A percentile compares a stretch with the other conserved stretches of the same genome.
These are phyloP conservation scores for Paecilomyces formosus DNA, from an alignment of 2,329 filamentous ascomycete species.

Conservation along the genomic window DNA sequence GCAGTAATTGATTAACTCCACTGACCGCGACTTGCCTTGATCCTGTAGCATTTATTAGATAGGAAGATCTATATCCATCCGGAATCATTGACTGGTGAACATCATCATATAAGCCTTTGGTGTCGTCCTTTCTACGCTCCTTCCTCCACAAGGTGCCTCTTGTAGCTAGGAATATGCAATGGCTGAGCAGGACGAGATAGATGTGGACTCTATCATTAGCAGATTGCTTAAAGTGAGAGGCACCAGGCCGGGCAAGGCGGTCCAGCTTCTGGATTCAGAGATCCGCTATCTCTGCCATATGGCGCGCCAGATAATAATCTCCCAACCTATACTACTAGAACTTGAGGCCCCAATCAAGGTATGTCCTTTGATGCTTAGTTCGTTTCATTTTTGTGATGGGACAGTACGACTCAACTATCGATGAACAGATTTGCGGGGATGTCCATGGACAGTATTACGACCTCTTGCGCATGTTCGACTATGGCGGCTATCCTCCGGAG, in stretches of 20 bases:
- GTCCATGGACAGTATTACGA: slow-evolving; percentile 93
- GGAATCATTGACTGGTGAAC: not conserved
- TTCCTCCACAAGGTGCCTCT: not conserved
- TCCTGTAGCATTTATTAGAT: not conserved
- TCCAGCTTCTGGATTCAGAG: not conserved
- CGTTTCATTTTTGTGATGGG: not conserved
- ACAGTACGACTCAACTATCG: not conserved
- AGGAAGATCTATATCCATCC: not conserved
- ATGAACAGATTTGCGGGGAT: slow-evolving; percentile 64
- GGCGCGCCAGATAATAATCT: not conserved
- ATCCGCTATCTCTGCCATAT: not conserved
- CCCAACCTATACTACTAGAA: not conserved
- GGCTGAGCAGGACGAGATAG: not conserved
- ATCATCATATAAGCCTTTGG: not conserved
- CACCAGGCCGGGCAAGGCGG: not conserved
- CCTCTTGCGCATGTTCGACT: slow-evolving; percentile 79
- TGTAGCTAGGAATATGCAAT: not conserved
- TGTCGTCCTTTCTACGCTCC: not conserved
- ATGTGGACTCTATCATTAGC: not conserved
- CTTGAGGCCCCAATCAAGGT: not conserved
- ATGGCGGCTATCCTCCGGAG: slow-evolving; percentile 85
- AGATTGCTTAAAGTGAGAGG: not conserved
- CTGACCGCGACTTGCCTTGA: not conserved
- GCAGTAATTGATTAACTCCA: not conserved
- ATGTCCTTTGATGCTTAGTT: not conserved